Conservation (phyloP, 2,329 filamentous ascomycete genomes). For the Xylaria sp. region DNA sequence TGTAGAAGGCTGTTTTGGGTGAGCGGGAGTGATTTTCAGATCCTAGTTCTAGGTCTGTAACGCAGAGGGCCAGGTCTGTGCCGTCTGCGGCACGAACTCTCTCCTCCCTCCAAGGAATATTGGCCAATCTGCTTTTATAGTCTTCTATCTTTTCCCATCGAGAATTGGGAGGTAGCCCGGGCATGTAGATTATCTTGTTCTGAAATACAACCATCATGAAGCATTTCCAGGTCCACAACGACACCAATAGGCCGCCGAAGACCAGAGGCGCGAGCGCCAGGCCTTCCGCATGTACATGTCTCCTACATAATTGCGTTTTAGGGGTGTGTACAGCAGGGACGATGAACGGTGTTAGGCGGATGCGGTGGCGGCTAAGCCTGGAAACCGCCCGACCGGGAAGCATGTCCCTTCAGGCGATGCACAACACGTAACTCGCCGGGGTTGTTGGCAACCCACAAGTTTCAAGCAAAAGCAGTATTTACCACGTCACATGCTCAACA, state of each 20-base stretch:
- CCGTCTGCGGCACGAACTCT: conserved; percentile 71
- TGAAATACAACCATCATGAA: conserved; percentile 81
- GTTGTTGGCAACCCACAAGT: background rate
- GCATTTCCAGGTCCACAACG: conserved; percentile 75
- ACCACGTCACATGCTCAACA: background rate
- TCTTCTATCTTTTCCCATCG: conserved; percentile 74
- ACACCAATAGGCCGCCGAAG: conserved; percentile 73
- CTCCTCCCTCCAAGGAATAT: conserved; percentile 75
- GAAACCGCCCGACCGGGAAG: conserved; percentile 34
- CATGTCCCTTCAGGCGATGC: conserved; percentile 31
- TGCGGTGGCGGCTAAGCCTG: conserved; percentile 34
- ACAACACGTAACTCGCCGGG: background rate
- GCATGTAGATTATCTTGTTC: conserved; percentile 86
- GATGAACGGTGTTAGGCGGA: conserved; percentile 27
- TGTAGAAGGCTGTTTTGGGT: conserved; percentile 58
- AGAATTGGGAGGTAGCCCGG: conserved; percentile 77
- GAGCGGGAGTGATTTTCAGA: conserved; percentile 25
- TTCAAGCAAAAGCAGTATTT: background rate
- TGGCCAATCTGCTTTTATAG: conserved; percentile 68
- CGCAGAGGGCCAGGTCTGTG: conserved; percentile 64
- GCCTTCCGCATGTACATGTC: conserved; percentile 53
- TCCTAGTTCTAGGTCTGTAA: conserved; percentile 46
- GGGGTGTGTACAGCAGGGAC: conserved; percentile 40
- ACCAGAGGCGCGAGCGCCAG: conserved; percentile 73
- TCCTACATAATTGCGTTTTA: conserved; percentile 41